A percentile compares a stretch with the other conserved stretches of the same genome.
These are phyloP conservation scores for Fraxinus ornus DNA, from an alignment of 305 asterid genomes.

Conservation along the genomic window DNA sequence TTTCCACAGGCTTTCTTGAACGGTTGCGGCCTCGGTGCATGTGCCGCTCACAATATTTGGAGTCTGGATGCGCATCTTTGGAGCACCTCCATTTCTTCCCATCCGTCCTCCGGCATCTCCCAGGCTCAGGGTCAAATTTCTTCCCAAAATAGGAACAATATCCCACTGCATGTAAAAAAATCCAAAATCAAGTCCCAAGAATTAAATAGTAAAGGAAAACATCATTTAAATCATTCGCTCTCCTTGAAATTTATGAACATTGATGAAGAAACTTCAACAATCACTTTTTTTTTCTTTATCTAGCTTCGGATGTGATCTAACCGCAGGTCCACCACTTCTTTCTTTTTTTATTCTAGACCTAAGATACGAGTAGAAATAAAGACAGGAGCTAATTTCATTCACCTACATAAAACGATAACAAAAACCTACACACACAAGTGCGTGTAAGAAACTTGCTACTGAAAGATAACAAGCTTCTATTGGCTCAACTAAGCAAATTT, in stretches of 20 bases:
- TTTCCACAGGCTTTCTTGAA: constrained; percentile 99
- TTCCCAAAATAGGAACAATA: constrained; percentile 84
- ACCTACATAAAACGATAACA: not conserved
- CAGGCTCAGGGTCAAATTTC: constrained; percentile 95
- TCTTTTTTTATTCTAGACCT: not conserved
- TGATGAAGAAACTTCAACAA: not conserved
- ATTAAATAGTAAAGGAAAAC: not conserved
- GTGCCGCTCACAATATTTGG: constrained; percentile 99
- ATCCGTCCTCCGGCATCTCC: constrained; percentile 97
- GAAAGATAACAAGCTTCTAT: not conserved
- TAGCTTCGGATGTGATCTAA: constrained; percentile 6
- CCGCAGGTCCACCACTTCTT: not conserved
- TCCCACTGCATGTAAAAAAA: constrained; percentile 56
- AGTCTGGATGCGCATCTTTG: constrained; percentile 94
- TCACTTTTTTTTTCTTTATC: not conserved
- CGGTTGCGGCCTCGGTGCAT: constrained; percentile 99
- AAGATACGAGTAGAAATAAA: not conserved
- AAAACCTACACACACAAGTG: not conserved
- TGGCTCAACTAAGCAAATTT: not conserved
- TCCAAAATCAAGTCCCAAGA: constrained; percentile 14
- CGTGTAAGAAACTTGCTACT: not conserved
- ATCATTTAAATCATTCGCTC: not conserved
- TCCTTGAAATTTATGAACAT: not conserved
- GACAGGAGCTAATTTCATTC: not conserved
- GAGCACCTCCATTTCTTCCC: constrained; percentile 99